A percentile compares a stretch with the other conserved stretches of the same genome.
These are phyloP conservation scores for Torulaspora microellipsoides DNA, from an alignment of 805 yeast genomes.

Conservation along the genomic window DNA sequence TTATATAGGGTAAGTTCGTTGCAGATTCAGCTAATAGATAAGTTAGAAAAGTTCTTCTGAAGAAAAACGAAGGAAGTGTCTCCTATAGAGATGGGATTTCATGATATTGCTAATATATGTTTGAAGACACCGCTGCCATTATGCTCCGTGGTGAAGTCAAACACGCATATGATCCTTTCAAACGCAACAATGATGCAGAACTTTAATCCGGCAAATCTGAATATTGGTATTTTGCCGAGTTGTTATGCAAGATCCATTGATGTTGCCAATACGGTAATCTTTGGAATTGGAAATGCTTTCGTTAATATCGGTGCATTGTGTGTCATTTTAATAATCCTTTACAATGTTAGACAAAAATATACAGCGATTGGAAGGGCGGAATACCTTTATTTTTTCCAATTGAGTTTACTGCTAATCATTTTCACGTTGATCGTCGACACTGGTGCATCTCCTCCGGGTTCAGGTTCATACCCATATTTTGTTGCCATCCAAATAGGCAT, in stretches of 20 bases:
- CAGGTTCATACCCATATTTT: conserved; percentile 69
- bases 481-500: conserved; percentile 78
- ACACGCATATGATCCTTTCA: conserved; percentile 29
- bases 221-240: conserved; percentile 61
- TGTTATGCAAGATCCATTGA: conserved; percentile 87
- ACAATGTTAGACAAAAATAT: conserved; percentile 74
- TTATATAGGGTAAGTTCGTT: too few relatives aligned
- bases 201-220: conserved; percentile 30
- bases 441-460: conserved; percentile 88
- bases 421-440: conserved; percentile 78
- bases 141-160: conserved; percentile 68
- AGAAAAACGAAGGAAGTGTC: too few relatives aligned
- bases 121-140: conserved; percentile 67
- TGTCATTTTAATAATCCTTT: conserved; percentile 63
- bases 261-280: conserved; percentile 85
- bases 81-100: conserved; percentile 22
- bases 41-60: too few relatives aligned
- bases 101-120: conserved; percentile 46
- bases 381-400: conserved; percentile 67
- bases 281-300: conserved; percentile 83
- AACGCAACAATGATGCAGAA: conserved; percentile 21
- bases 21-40: too few relatives aligned
- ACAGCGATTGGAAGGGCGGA: conserved; percentile 94
- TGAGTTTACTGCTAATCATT: conserved; percentile 52
- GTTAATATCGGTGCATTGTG: conserved; percentile 71